These are phyloP conservation scores for Inosperma sp. DNA, from an alignment of 768 basidiomycete genomes.

Conservation along the genomic window DNA sequence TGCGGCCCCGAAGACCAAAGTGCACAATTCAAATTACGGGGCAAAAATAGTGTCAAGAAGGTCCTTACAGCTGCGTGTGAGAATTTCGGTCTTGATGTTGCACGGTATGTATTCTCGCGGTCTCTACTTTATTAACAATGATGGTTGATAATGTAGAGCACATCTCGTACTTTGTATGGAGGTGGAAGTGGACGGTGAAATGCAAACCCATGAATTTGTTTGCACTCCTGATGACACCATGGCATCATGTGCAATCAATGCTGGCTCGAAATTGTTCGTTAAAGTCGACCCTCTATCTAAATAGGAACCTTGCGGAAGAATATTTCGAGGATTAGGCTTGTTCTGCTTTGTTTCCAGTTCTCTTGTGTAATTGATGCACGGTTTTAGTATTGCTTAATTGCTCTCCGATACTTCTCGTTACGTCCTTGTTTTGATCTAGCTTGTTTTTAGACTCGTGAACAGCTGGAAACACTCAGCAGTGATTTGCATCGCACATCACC, in stretches of 20 bases:
- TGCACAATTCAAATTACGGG: constrained; percentile 41
- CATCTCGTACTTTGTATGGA: constrained; percentile 14
- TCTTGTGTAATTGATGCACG: too few relatives aligned
- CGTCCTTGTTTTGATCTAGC: background rate
- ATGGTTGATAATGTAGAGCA: constrained; percentile 12
- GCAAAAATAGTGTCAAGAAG: constrained; percentile 37
- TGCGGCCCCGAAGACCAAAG: constrained; percentile 19
- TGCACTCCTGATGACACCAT: constrained; percentile 25
- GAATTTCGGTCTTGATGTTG: constrained; percentile 33
- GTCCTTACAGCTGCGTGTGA: constrained; percentile 39
- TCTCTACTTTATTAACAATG: background rate
- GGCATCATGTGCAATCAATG: constrained; percentile 17
- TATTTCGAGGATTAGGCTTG: too few relatives aligned
- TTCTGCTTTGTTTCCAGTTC: too few relatives aligned
- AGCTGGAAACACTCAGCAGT: background rate
- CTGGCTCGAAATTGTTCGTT: constrained; percentile 15
- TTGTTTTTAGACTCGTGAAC: background rate
- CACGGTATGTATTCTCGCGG: constrained; percentile 22
- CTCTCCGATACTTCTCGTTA: too few relatives aligned
- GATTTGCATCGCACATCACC: too few relatives aligned
- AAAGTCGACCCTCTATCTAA: constrained; percentile 9
- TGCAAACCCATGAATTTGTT: constrained; percentile 12
- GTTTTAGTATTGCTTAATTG: too few relatives aligned
- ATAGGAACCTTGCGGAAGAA: too few relatives aligned
- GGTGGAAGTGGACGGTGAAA: constrained; percentile 10